phyloP scores from a whole-genome alignment of 352 stramenopile species.

The Pythium folliculosum region DNA sequence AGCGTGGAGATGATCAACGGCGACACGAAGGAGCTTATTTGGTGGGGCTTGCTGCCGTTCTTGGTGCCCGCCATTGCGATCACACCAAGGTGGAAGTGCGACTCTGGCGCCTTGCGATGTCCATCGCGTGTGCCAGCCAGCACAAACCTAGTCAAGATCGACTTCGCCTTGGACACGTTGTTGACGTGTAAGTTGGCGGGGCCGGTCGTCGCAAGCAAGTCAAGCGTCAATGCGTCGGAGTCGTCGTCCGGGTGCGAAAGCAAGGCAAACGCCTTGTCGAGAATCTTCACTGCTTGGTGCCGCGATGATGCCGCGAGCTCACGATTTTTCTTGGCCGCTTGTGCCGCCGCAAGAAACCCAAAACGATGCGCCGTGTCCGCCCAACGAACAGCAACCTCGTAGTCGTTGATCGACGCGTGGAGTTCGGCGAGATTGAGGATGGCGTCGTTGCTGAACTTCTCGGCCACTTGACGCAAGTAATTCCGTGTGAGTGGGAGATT shows the following conservation, averaged over 20 bases:
- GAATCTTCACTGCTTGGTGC: not conserved
- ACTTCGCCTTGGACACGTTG: not conserved
- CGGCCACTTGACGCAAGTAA: constrained; percentile 11
- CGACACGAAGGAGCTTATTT: not conserved
- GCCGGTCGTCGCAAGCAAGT: not conserved
- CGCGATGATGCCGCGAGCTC: constrained; percentile 2
- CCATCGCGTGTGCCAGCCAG: not conserved
- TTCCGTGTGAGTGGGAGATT: constrained; percentile 2
- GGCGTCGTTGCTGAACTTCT: constrained; percentile 14
- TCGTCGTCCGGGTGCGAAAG: constrained; percentile 7
- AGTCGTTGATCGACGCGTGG: constrained; percentile 10
- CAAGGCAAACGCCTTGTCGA: constrained; percentile 5
- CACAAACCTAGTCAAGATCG: constrained; percentile 6
- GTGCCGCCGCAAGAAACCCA: not conserved
- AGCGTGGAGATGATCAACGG: not conserved
- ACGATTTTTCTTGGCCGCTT: not conserved
- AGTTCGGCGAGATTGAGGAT: constrained; percentile 17
- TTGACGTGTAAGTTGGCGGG: not conserved
- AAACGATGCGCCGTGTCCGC: not conserved
- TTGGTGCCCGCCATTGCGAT: not conserved
- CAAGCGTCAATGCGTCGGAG: not conserved
- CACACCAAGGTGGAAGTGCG: constrained; percentile 6
- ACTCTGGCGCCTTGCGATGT: constrained; percentile 8
- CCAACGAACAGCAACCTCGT: not conserved
- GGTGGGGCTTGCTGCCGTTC: not conserved